Base-by-base conservation (phyloP, 768 basidiomycete genomes). In the Russula ochroleuca region DNA sequence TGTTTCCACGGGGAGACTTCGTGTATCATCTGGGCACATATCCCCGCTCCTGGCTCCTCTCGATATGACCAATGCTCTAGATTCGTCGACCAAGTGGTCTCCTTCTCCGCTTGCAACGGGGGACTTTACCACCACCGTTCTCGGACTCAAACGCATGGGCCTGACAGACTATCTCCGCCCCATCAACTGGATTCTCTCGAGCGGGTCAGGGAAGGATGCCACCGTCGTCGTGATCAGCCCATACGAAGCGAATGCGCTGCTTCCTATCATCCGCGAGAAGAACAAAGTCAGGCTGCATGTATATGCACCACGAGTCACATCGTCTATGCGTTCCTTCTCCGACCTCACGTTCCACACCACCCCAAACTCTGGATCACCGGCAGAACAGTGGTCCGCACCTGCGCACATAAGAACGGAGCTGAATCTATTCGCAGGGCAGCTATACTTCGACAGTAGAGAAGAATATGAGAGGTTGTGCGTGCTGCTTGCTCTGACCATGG, bases 161-260 rank as follows among this genome's bases (percentile, higher is more conserved):
- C 14, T 67, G 1, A 60, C 40, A 5, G 66, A 67, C 25, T 67
- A 67, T 19, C 53, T 65, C 19, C 64, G 64, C 8, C 64, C 63
- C 3, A 31, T 65, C 19, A 61, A 61, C 37, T 65, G 64, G 64
- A 57, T 65, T 5, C 45, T 65, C 15, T 63, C 64, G 1, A 65
- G 61, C n/a, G 54, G 53, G 2, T 62, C 59, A 17, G 63, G 49
- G 48, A 64, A 59, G 25, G n/a, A 19, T 8, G 47, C 38, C 21
- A 25, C 23, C 13, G 35, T 66, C 57, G 15, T 65, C 13, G 54
- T 45, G 4, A 65, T 65, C 15, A 61, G 59, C 23, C 60, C 64
- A 6, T 56, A 65, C 17, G 64, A 65, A 15, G 64, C 64, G 17
- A 50, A 65, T 19, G 64, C 5, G n/a, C 64, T 65, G 2, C 62